Conservation (phyloP, 768 basidiomycete species). For the Podaxis sp. region DNA sequence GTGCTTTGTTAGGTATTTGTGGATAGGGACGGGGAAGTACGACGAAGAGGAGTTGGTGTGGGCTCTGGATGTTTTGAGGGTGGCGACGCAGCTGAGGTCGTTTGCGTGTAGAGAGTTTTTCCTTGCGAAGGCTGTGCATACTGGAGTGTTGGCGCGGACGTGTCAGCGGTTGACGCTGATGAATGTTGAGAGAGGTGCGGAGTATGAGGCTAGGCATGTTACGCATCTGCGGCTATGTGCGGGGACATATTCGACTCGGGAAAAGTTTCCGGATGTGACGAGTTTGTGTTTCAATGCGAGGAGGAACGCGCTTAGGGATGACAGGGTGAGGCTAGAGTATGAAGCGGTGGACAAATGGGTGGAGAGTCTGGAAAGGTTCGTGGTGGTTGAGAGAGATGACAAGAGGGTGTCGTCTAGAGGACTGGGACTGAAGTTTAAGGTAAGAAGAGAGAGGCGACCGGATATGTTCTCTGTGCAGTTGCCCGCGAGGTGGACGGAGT, state of each 20-base stretch:
- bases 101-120: slow-evolving; percentile 7
- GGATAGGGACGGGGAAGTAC: slow-evolving; percentile 19
- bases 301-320: background rate
- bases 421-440: background rate
- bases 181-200: slow-evolving; percentile 1
- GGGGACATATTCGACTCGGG: background rate
- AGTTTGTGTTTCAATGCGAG: slow-evolving; percentile 6
- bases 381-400: slow-evolving; percentile 2
- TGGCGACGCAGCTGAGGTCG: background rate
- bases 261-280: slow-evolving; percentile 5
- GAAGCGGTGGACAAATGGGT: slow-evolving; percentile 7
- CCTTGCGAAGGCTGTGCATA: background rate
- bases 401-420: background rate
- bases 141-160: background rate
- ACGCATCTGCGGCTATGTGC: slow-evolving; percentile 3
- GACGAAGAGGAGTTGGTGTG: slow-evolving; percentile 5
- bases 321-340: background rate
- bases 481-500: slow-evolving; percentile 25
- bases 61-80: slow-evolving; percentile 3
- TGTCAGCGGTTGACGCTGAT: slow-evolving; percentile 6
- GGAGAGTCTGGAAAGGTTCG: background rate
- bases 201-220: background rate
- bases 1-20: slow-evolving; percentile 25
- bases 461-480: slow-evolving; percentile 13
- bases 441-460: background rate